Conservation (phyloP, 2,329 filamentous ascomycete species). For the Metarhizium anisopliae region DNA sequence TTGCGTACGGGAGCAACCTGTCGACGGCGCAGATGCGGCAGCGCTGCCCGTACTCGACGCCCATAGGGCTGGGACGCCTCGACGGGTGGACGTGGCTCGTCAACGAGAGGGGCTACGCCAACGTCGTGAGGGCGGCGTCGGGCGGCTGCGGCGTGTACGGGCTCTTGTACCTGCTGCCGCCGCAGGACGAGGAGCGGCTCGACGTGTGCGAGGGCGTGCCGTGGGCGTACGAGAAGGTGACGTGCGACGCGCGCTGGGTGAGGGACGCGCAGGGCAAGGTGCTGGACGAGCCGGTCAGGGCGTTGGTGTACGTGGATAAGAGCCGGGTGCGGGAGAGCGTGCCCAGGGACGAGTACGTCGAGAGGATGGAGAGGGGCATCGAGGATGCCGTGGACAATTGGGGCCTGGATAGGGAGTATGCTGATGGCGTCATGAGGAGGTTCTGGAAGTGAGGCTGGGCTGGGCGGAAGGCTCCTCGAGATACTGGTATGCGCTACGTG, state of each 20-base stretch:
- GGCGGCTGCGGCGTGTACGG: conserved; percentile 41
- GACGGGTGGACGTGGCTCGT: conserved; percentile 55
- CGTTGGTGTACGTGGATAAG: conserved; percentile 53
- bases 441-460: conserved; percentile 21
- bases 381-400: conserved; percentile 43
- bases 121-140: conserved; percentile 37
- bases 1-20: conserved; percentile 64
- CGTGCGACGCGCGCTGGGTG: conserved; percentile 23
- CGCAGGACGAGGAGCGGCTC: conserved; percentile 39
- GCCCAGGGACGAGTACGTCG: conserved; percentile 50
- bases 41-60: conserved; percentile 50
- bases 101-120: conserved; percentile 58
- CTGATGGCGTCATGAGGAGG: conserved; percentile 41
- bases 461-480: no score
- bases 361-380: conserved; percentile 55
- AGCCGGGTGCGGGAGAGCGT: conserved; percentile 25
- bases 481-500: no score
- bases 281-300: conserved; percentile 19
- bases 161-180: conserved; percentile 43
- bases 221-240: conserved; percentile 46
- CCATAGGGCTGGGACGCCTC: conserved; percentile 49
- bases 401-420: conserved; percentile 48
- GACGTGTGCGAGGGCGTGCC: conserved; percentile 57
- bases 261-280: conserved; percentile 12
- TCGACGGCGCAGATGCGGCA: conserved; percentile 54